phyloP scores from a whole-genome alignment of 139 green algal species.

The Chlamydomonas incerta region DNA sequence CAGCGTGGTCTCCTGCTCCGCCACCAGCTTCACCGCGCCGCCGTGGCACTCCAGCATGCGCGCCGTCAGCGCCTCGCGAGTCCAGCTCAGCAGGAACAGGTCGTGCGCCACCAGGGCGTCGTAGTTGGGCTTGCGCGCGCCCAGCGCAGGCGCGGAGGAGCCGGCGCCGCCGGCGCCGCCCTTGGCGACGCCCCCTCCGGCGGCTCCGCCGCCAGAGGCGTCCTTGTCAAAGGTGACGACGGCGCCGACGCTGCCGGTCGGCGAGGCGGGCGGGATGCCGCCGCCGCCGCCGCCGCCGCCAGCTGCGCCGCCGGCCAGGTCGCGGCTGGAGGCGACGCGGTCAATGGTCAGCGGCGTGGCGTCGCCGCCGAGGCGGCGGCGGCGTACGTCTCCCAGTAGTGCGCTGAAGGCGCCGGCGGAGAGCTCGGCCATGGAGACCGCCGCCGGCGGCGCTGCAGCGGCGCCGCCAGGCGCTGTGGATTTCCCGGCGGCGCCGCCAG shows the following conservation, averaged over 20 bases:
- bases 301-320: neutral
- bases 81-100: constrained; percentile 35
- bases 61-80: constrained; percentile 16
- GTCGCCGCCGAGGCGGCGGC: neutral
- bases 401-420: neutral
- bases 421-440: too few relatives aligned
- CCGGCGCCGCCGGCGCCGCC: too few relatives aligned
- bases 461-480: too few relatives aligned
- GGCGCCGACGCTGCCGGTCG: constrained; percentile 1
- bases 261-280: neutral
- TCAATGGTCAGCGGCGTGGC: neutral
- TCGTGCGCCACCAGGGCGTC: constrained; percentile 11
- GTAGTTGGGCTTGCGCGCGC: constrained; percentile 8
- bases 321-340: neutral
- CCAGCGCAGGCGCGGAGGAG: neutral
- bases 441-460: too few relatives aligned
- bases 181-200: too few relatives aligned
- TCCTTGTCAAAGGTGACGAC: too few relatives aligned
- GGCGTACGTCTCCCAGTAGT: constrained; percentile 5
- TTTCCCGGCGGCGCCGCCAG: too few relatives aligned
- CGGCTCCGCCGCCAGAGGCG: too few relatives aligned
- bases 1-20: constrained; percentile 11
- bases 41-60: constrained; percentile 31
- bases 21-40: neutral
- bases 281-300: neutral